A percentile compares a stretch with the other conserved stretches of the same genome.
Conservation (phyloP, 768 basidiomycete genomes). For the Punctularia strigosozonata region DNA sequence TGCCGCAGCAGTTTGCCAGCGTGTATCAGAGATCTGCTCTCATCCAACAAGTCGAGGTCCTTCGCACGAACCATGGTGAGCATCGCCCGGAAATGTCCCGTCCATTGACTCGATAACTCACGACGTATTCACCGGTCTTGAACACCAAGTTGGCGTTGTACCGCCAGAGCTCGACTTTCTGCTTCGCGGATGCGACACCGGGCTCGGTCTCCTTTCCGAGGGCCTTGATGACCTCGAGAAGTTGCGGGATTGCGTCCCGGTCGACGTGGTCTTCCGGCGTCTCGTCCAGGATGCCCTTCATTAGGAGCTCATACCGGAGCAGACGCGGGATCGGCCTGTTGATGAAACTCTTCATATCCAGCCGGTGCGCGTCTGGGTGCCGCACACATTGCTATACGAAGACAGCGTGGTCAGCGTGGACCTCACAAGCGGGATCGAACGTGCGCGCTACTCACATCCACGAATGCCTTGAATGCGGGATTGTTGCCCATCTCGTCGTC, state of each 20-base stretch:
- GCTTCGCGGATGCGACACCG: slow-evolving; percentile 74
- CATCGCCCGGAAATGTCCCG: not conserved
- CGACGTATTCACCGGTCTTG: slow-evolving; percentile 65
- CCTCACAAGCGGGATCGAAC: not conserved
- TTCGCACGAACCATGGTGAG: slow-evolving; percentile 12
- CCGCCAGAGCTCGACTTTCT: slow-evolving; percentile 84
- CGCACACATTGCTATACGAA: slow-evolving; percentile 34
- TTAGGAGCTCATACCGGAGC: slow-evolving; percentile 76
- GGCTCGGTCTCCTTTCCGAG: slow-evolving; percentile 83
- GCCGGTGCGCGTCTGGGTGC: slow-evolving; percentile 65
- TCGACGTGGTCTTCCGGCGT: slow-evolving; percentile 72
- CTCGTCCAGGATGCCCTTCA: slow-evolving; percentile 71
- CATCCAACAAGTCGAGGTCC: slow-evolving; percentile 86
- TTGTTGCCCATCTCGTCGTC: slow-evolving; percentile 84
- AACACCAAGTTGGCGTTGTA: slow-evolving; percentile 72
- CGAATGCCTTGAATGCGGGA: slow-evolving; percentile 65
- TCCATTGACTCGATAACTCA: slow-evolving; percentile 16
- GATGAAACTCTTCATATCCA: slow-evolving; percentile 91
- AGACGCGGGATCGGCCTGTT: slow-evolving; percentile 85
- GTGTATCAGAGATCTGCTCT: slow-evolving; percentile 74
- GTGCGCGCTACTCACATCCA: slow-evolving; percentile 46
- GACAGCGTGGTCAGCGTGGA: not conserved
- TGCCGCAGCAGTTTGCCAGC: slow-evolving; percentile 76
- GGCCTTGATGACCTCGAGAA: slow-evolving; percentile 77
- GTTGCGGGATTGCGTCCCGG: slow-evolving; percentile 67